Evolutionary conservation across 2,329 filamentous ascomycete species (phyloP), one percentile per base, ranked within the genome.

Genomic region (Microsporum canis): DNA sequence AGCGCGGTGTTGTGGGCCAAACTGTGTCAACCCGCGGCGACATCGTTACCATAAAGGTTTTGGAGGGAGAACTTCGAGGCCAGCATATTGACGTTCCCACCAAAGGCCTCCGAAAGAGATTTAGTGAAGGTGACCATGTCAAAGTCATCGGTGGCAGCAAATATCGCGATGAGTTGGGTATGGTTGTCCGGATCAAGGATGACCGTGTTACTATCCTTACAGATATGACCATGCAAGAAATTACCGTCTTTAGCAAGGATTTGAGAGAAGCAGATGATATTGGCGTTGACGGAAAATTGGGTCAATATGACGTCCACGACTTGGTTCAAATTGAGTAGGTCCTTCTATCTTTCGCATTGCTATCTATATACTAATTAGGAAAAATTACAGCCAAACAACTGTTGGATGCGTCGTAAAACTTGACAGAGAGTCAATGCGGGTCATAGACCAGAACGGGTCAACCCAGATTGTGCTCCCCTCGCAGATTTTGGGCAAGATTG

Each of bases 171-270:
- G 94, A 99, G 76, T 88, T 97, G 51, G 94, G 94, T 74, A 95
- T 96, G 84, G 91, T 99, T 58, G 91, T 97, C 66, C 89, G 90
- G 72, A 94, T 96, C 66, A 87, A 85, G 57, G 90, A 95, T 63
- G 94, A 99, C 72, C 86, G 89, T 43, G 91, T 99, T 62, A 97
- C 94, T 0, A 79, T 99, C 65, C 79, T 99, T 66, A 96, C 89
- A 56, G 94, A 99, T 75, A 90, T 94, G 72, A 94, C 85, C 63
- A 92, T 94, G 74, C 86, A 87, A 59, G 94, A 99, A 72, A 91
- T 99, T 67, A 96, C 91, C 0, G 94, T 99, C 38, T 99, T 99
- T 72, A 96, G 92, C 78, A 96, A 95, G 73, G 94, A 99, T 76
- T 77, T 99, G 63, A 85, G 95, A 66, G 89, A 96, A 73, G 94